Evolutionary conservation across 306 rosid species (phyloP).

Genomic region (Lathyrus oleraceus): DNA sequence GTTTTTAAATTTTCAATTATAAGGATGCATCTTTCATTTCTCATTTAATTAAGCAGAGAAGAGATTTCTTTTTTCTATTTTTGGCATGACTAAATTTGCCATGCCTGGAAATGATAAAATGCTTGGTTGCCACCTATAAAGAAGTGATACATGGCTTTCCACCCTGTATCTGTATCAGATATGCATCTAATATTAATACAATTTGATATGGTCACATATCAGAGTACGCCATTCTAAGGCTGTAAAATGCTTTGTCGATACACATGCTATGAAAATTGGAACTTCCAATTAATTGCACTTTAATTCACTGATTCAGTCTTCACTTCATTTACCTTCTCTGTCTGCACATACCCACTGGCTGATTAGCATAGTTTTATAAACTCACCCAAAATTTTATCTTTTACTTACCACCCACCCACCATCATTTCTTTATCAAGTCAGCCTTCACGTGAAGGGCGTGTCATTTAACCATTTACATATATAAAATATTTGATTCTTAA

Average conservation of each 20-base stretch:
- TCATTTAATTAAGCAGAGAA: neutral
- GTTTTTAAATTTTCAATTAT: constrained; percentile 7
- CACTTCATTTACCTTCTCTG: neutral
- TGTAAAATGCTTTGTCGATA: neutral
- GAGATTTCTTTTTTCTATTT: constrained; percentile 10
- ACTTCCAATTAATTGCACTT: neutral
- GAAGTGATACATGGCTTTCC: neutral
- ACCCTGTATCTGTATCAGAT: neutral
- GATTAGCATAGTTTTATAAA: neutral
- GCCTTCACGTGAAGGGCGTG: neutral
- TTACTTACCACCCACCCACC: neutral
- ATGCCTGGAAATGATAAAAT: constrained; percentile 17
- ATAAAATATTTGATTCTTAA: neutral
- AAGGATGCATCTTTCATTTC: constrained; percentile 9
- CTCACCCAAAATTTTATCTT: neutral
- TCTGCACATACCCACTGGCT: neutral
- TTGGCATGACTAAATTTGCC: constrained; percentile 5
- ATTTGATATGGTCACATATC: neutral
- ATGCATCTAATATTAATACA: neutral
- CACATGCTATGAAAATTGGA: neutral
- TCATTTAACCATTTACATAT: neutral
- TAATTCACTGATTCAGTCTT: neutral
- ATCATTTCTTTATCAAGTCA: neutral
- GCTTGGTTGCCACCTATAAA: neutral
- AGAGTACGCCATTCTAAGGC: neutral